Evolutionary conservation across 495 filamentous ascomycete genomes (phyloP), one percentile per base, ranked within the genome.

Genomic region (Lasiosphaeria hispida): DNA sequence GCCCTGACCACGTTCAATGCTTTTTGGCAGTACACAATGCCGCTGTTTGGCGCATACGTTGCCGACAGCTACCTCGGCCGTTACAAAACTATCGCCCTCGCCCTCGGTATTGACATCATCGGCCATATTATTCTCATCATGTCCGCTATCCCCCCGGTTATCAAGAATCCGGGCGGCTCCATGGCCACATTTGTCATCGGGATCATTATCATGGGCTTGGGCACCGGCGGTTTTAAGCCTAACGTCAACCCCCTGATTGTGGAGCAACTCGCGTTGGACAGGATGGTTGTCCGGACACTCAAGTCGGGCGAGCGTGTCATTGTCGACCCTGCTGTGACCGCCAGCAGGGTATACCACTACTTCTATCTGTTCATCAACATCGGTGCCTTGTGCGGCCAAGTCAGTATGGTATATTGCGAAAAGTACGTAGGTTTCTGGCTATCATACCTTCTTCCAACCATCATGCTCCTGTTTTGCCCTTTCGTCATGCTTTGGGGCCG

Each of bases 381-480:
- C 42, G 86, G 87, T 40, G 74, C 84, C 1, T 63, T 89, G 14
- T 37, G 78, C 30, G 85, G 75, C 4, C 72, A 74, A 40, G 69
- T 80, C 23, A 47, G 62, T 14, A 77, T 87, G 83, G 81, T 83
- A 30, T 88, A 88, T 63, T 81, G 82, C 7, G 87, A 89, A 72
- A 81, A 86, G 57, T 89, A 88, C 53, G 84, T 91, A 54, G 88
- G 88, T 17, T 92, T 90, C 75, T 92, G 83, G 78, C 77, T 90
- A n/a, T 76, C 86, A 0, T 90, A 71, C 63, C 72, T 80, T 6
- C 75, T 89, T 13, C 85, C 86, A 7, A 87, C 85, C 1, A 60
- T 76, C 48, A 59, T 82, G 33, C 74, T 90, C 66, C 75, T 77
- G 53, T 52, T 83, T 56, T 86, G 83, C 58, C 86, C 86, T 0